phyloP scores from a whole-genome alignment of 768 basidiomycete genomes.

The Auricularia sp. region DNA sequence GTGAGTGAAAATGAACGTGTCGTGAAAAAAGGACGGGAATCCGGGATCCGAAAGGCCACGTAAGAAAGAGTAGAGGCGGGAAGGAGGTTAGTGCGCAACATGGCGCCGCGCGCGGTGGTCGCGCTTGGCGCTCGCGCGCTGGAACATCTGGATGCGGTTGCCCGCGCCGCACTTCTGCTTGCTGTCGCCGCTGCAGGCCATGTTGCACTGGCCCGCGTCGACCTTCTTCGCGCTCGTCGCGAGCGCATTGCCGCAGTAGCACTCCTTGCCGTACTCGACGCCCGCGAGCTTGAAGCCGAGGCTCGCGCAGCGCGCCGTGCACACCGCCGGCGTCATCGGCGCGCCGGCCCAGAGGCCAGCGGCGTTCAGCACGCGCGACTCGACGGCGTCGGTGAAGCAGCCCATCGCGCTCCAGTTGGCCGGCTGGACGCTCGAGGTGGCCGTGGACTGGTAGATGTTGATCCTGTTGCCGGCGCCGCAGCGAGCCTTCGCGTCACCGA shows the following conservation, averaged over 20 bases:
- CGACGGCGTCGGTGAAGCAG: background rate
- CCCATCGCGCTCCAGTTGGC: background rate
- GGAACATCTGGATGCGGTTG: conserved; percentile 4
- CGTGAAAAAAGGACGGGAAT: too few relatives aligned
- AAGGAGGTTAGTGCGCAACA: too few relatives aligned
- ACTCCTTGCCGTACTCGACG: conserved; percentile 16
- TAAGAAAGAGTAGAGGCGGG: too few relatives aligned
- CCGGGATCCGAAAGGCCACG: too few relatives aligned
- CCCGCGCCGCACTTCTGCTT: conserved; percentile 1
- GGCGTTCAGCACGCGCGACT: conserved; percentile 11
- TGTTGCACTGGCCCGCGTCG: conserved; percentile 15
- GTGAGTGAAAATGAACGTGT: too few relatives aligned
- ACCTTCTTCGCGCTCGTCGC: conserved; percentile 13
- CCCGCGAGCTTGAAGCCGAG: conserved; percentile 14
- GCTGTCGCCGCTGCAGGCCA: conserved; percentile 5
- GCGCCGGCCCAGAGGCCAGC: conserved; percentile 4
- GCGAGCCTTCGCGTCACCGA: conserved; percentile 1
- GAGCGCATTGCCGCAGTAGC: conserved; percentile 15
- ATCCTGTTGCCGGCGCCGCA: background rate
- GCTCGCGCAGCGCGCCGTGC: conserved; percentile 12
- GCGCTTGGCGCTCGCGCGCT: background rate
- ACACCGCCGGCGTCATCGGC: conserved; percentile 12
- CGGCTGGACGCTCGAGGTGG: background rate
- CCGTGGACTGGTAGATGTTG: background rate
- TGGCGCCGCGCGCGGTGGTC: background rate